Evolutionary conservation across 1,284 basidiomycete genomes (phyloP).

Genomic region (Naganishia sp.): DNA sequence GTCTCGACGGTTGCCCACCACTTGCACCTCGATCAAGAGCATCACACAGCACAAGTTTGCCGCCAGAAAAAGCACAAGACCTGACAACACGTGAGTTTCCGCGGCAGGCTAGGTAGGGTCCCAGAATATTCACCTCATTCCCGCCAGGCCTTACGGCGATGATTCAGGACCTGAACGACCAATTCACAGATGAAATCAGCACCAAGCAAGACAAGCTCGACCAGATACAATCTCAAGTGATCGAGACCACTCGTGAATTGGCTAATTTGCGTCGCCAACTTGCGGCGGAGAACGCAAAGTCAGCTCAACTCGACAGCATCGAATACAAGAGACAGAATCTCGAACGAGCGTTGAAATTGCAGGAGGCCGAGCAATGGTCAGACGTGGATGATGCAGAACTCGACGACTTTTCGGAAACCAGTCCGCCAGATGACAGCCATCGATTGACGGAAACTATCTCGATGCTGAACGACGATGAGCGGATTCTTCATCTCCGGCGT

Average conservation of each 20-base stretch:
- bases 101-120: slow-evolving; percentile 10
- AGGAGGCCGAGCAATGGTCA: too few species aligned
- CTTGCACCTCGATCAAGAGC: slow-evolving; percentile 53
- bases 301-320: slow-evolving; percentile 74
- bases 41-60: slow-evolving; percentile 59
- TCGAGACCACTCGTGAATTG: slow-evolving; percentile 83
- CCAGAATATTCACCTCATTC: slow-evolving; percentile 25
- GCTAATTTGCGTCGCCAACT: slow-evolving; percentile 85
- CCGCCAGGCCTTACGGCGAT: slow-evolving; percentile 75
- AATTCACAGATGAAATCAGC: slow-evolving; percentile 82
- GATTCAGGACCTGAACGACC: slow-evolving; percentile 72
- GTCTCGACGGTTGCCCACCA: slow-evolving; percentile 70
- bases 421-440: slow-evolving; percentile 57
- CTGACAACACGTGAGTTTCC: slow-evolving; percentile 70
- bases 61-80: slow-evolving; percentile 84
- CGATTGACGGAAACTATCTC: slow-evolving; percentile 4
- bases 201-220: slow-evolving; percentile 83
- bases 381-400: slow-evolving; percentile 61
- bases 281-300: slow-evolving; percentile 67
- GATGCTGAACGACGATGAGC: slow-evolving; percentile 59
- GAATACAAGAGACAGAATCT: slow-evolving; percentile 76
- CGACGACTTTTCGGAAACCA: slow-evolving; percentile 70
- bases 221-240: slow-evolving; percentile 80
- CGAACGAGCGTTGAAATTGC: slow-evolving; percentile 64
- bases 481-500: slow-evolving; percentile 69